Percentiles rank a stretch among this genome's conserved stretches.
phyloP scores from a whole-genome alignment of 768 basidiomycete species.

The Boletales sp. region DNA sequence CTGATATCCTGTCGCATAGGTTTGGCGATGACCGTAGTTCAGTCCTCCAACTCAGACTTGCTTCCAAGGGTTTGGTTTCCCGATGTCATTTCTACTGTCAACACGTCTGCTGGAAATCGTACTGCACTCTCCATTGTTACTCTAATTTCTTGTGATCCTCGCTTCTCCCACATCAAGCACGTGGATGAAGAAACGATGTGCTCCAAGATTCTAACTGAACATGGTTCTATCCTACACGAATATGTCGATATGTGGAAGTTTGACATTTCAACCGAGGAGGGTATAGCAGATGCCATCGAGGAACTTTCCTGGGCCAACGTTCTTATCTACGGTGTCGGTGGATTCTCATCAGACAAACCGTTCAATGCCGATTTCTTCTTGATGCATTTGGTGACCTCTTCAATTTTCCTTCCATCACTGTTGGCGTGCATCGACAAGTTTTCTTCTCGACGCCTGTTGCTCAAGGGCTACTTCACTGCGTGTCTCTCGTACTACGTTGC shows the following conservation, averaged over 20 bases:
- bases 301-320: slow-evolving; percentile 57
- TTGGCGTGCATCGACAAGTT: slow-evolving; percentile 32
- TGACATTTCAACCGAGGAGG: slow-evolving; percentile 32
- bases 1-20: slow-evolving; percentile 36
- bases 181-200: slow-evolving; percentile 31
- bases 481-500: slow-evolving; percentile 29
- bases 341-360: slow-evolving; percentile 41
- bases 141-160: slow-evolving; percentile 49
- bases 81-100: slow-evolving; percentile 12
- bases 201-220: slow-evolving; percentile 23
- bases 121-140: slow-evolving; percentile 48
- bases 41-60: slow-evolving; percentile 13
- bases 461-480: slow-evolving; percentile 28
- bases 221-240: slow-evolving; percentile 36
- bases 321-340: slow-evolving; percentile 59
- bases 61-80: slow-evolving; percentile 22
- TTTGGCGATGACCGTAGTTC: slow-evolving; percentile 48
- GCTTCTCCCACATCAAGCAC: slow-evolving; percentile 23
- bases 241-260: slow-evolving; percentile 47
- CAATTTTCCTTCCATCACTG: slow-evolving; percentile 55
- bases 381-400: slow-evolving; percentile 69
- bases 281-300: slow-evolving; percentile 51
- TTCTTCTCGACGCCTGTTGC: slow-evolving; percentile 23
- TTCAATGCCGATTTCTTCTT: slow-evolving; percentile 69
- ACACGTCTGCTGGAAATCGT: slow-evolving; percentile 12